Conservation (phyloP, 106 monocot genomes). For the Ottelia alismoides region DNA sequence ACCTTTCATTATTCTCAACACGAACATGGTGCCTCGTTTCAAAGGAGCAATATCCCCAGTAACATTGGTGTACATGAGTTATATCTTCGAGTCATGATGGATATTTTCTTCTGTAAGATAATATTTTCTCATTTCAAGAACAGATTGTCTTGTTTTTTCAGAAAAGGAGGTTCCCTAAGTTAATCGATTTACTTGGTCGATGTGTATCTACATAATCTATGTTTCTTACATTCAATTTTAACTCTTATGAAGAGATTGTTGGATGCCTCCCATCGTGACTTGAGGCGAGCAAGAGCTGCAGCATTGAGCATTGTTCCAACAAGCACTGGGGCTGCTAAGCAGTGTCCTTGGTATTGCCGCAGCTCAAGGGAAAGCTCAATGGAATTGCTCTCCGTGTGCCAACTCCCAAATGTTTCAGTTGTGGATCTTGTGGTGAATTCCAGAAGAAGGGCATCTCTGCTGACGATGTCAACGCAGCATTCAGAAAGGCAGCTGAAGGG, state of each 20-base stretch:
- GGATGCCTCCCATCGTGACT: slow-evolving; percentile 94
- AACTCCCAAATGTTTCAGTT: slow-evolving; percentile 90
- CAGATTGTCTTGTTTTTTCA: no score
- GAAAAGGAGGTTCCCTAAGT: no score
- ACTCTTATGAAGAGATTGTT: slow-evolving; percentile 92
- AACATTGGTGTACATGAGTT: no score
- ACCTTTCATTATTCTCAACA: no score
- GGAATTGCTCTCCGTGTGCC: slow-evolving; percentile 96
- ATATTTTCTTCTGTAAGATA: no score
- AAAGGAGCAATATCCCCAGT: no score
- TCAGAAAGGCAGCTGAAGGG: slow-evolving; percentile 74
- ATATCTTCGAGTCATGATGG: no score
- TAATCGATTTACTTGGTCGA: no score
- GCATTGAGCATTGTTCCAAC: slow-evolving; percentile 97
- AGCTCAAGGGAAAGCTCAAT: slow-evolving; percentile 96
- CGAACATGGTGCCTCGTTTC: no score
- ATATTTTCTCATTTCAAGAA: no score
- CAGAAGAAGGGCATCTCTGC: slow-evolving; percentile 87
- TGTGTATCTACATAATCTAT: no score
- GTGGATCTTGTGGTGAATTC: slow-evolving; percentile 92
- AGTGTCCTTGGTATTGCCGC: slow-evolving; percentile 81
- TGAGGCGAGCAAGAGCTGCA: slow-evolving; percentile 83
- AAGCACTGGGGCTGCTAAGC: slow-evolving; percentile 98
- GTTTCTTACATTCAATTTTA: no score
- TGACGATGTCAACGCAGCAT: slow-evolving; percentile 86